Conservation (phyloP, 2,329 filamentous ascomycete species). For the Ceratocystis colombiana region DNA sequence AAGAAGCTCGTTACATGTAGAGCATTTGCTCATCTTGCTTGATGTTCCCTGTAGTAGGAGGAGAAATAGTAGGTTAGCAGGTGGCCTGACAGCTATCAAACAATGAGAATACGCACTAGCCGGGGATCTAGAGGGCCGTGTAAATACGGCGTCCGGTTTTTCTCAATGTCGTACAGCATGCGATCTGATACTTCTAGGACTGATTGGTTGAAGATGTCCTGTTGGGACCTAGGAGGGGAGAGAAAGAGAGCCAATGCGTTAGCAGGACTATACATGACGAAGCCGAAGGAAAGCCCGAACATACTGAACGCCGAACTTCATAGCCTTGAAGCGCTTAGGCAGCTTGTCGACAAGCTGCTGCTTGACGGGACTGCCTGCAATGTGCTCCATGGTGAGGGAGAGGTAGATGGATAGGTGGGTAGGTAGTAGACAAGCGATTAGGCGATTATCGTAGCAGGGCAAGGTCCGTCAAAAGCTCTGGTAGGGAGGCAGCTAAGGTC, state of each 20-base stretch:
- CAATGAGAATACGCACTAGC: conserved; percentile 41
- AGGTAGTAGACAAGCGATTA: background rate
- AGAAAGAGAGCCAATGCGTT: background rate
- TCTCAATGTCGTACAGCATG: conserved; percentile 82
- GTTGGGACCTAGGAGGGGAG: conserved; percentile 54
- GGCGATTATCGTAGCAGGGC: background rate
- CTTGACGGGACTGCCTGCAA: conserved; percentile 47
- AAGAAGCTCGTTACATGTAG: conserved; percentile 72
- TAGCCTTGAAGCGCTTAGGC: conserved; percentile 82
- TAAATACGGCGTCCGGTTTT: conserved; percentile 61
- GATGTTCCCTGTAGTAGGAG: conserved; percentile 56
- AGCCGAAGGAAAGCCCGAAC: conserved; percentile 28
- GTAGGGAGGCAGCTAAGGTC: background rate
- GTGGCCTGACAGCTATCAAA: background rate
- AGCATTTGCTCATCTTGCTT: conserved; percentile 67
- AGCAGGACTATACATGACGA: background rate
- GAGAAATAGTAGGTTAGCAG: background rate
- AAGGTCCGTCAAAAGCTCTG: background rate
- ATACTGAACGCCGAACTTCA: conserved; percentile 89
- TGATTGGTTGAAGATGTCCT: conserved; percentile 91
- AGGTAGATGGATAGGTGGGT: background rate
- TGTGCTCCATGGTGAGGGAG: conserved; percentile 25
- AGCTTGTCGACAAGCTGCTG: conserved; percentile 81
- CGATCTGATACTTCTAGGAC: conserved; percentile 92
- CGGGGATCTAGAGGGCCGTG: conserved; percentile 82